Evolutionary conservation across 2,329 filamentous ascomycete genomes (phyloP).

Genomic region (Paramyrothecium sp.): DNA sequence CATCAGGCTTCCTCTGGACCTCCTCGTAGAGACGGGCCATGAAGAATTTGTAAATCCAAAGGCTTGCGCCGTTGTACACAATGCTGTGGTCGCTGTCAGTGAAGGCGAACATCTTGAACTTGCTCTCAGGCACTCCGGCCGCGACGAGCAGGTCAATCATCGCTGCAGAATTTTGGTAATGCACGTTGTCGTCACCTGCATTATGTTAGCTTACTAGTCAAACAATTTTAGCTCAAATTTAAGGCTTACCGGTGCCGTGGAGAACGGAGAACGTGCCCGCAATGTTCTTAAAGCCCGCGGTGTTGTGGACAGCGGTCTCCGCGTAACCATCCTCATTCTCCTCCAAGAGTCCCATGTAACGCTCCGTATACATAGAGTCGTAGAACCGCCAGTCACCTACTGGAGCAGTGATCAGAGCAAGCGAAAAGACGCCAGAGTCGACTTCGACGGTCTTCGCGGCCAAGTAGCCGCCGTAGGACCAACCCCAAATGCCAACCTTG

Average conservation of each 20-base stretch:
- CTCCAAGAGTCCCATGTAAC: slow-evolving; percentile 66
- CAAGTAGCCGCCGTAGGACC: slow-evolving; percentile 68
- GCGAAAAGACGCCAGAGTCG: slow-evolving; percentile 58
- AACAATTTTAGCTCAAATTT: too few species aligned
- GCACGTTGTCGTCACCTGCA: slow-evolving; percentile 66
- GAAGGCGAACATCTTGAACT: slow-evolving; percentile 63
- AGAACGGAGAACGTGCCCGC: slow-evolving; percentile 60
- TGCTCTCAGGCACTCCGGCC: slow-evolving; percentile 55
- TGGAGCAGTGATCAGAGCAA: slow-evolving; percentile 63
- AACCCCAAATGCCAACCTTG: slow-evolving; percentile 67
- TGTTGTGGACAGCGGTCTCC: slow-evolving; percentile 55
- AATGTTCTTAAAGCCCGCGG: slow-evolving; percentile 61
- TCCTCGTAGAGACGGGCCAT: slow-evolving; percentile 61
- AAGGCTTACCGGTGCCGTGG: slow-evolving; percentile 52
- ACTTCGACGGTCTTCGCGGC: slow-evolving; percentile 64
- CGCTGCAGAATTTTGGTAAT: slow-evolving; percentile 65
- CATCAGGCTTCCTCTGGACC: slow-evolving; percentile 49
- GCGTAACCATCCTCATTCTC: slow-evolving; percentile 60
- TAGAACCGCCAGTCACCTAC: slow-evolving; percentile 71
- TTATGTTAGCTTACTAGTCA: too few species aligned
- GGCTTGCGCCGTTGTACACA: slow-evolving; percentile 51
- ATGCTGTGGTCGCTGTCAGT: slow-evolving; percentile 66
- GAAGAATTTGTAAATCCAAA: slow-evolving; percentile 62
- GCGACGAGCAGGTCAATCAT: slow-evolving; percentile 61
- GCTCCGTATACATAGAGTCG: slow-evolving; percentile 69